Evolutionary conservation across 768 basidiomycete species (phyloP), one percentile per base, ranked within the genome.

Genomic region (Paxillus rubicundulus): DNA sequence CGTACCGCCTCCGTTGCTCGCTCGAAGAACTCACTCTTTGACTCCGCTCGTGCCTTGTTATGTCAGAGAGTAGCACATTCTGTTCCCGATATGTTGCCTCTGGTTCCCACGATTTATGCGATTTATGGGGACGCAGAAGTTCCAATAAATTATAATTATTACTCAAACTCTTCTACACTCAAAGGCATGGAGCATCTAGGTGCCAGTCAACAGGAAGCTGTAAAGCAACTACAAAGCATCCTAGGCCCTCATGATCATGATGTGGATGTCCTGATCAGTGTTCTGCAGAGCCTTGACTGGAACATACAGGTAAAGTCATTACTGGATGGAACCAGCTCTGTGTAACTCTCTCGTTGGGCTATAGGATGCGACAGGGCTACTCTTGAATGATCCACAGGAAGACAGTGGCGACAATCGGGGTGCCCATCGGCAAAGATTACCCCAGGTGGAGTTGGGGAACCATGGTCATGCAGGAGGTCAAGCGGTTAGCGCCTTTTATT

Each of bases 201-300:
- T 24, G 7, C 37, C 32, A 37, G 32, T 48, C 61, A 61, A 54
- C 46, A 39, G 3, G 52, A 54, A 32, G 54, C 56, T n/a, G 38
- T 61, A 21, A 36, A 50, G 20, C 61, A 54, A 21, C 51, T 62
- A 28, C 61, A 54, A 28, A 50, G 51, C 21, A 44, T 61, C 3
- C 34, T 57, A 37, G 58, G 51, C 46, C 41, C 53, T 38, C 48
- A 82, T 44, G 80, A 77, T 13, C 77, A 74, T 12, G 86, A 87
- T 62, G 76, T 78, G 28, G 84, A 85, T 2, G 79, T 82, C 1
- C 79, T 86, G 5, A 72, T 82, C n/a, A 68, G 71, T 32, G 77
- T 90, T 1, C 72, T 90, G 14, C 68, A 75, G 36, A 82, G 78
- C 51, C 84, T 86, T 9, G 77, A 77, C 45, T 90, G 86, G 86